These are phyloP conservation scores for Fusarium sp. DNA, from an alignment of 2,329 filamentous ascomycete species.

Conservation along the genomic window DNA sequence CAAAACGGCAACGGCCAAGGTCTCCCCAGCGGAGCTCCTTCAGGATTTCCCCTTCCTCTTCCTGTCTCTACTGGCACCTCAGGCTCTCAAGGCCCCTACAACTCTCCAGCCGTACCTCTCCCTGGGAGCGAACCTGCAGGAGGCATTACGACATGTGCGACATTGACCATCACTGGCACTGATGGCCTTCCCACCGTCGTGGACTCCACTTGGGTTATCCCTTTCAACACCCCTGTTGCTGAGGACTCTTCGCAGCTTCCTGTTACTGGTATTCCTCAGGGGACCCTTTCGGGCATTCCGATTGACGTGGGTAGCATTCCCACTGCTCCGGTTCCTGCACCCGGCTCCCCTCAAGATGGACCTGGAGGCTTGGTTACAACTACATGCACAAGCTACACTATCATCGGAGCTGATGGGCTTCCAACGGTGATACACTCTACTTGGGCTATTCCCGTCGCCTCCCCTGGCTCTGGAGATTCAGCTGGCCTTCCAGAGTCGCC, in stretches of 20 bases:
- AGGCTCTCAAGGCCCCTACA: constrained; percentile 21
- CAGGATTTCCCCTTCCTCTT: constrained; percentile 34
- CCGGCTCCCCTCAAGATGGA: constrained; percentile 33
- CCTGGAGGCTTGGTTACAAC: constrained; percentile 22
- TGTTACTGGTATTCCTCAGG: constrained; percentile 22
- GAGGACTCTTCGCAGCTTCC: constrained; percentile 36
- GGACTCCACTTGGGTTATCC: constrained; percentile 54
- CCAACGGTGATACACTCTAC: constrained; percentile 43
- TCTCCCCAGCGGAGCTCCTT: constrained; percentile 32
- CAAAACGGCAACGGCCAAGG: constrained; percentile 31
- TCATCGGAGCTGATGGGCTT: constrained; percentile 44
- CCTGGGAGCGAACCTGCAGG: constrained; percentile 19
- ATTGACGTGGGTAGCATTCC: constrained; percentile 37
- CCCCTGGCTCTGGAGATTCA: constrained; percentile 15
- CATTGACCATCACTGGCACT: constrained; percentile 53
- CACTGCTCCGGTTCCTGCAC: constrained; percentile 16
- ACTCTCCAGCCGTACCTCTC: constrained; percentile 22
- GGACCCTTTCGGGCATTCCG: constrained; percentile 33
- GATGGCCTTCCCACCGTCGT: constrained; percentile 55
- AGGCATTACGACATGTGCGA: constrained; percentile 46
- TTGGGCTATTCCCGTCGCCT: constrained; percentile 35
- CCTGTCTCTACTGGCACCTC: constrained; percentile 26
- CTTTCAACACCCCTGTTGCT: constrained; percentile 31
- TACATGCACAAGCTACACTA: constrained; percentile 44
- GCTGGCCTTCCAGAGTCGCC: constrained; percentile 15